Percentiles rank a stretch among this genome's conserved stretches.
phyloP scores from a whole-genome alignment of 257 asterid genomes.

The Gentiana macrophylla region DNA sequence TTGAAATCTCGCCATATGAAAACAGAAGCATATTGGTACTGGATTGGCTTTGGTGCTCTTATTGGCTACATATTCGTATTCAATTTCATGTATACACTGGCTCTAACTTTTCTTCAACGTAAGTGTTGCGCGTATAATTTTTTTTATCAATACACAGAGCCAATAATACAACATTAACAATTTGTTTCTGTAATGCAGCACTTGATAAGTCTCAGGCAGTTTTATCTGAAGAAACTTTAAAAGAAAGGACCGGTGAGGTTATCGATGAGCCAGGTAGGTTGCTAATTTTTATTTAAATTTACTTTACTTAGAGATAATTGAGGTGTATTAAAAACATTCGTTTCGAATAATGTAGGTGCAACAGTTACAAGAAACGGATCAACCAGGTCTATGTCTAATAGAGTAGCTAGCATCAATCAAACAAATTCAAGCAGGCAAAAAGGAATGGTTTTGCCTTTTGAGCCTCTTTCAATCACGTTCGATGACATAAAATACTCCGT shows the following conservation, averaged over 20 bases:
- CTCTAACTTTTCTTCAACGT: conserved; percentile 62
- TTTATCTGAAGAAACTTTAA: conserved; percentile 22
- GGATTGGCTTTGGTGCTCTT: conserved; percentile 40
- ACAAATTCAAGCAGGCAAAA: conserved; percentile 33
- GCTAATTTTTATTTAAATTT: background rate
- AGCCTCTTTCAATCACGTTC: conserved; percentile 78
- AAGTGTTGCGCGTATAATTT: conserved; percentile 13
- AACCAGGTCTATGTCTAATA: conserved; percentile 8
- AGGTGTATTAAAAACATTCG: background rate
- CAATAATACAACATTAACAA: background rate
- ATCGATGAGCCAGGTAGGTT: conserved; percentile 16
- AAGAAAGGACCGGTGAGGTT: conserved; percentile 21
- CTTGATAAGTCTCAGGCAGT: conserved; percentile 51
- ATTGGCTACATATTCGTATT: conserved; percentile 21
- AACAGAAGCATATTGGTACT: conserved; percentile 35
- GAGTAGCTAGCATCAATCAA: conserved; percentile 2
- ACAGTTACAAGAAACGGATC: conserved; percentile 8
- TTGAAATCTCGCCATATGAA: conserved; percentile 25
- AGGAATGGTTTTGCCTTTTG: conserved; percentile 91
- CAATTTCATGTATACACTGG: conserved; percentile 21
- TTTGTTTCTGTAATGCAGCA: conserved; percentile 35
- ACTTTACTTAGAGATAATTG: background rate
- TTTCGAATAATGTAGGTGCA: conserved; percentile 2
- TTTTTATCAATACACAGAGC: background rate
- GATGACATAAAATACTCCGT: conserved; percentile 68